Evolutionary conservation across 441 rosid genomes (phyloP), one percentile per base, ranked within the genome.

Genomic region (Metrosideros polymorpha): DNA sequence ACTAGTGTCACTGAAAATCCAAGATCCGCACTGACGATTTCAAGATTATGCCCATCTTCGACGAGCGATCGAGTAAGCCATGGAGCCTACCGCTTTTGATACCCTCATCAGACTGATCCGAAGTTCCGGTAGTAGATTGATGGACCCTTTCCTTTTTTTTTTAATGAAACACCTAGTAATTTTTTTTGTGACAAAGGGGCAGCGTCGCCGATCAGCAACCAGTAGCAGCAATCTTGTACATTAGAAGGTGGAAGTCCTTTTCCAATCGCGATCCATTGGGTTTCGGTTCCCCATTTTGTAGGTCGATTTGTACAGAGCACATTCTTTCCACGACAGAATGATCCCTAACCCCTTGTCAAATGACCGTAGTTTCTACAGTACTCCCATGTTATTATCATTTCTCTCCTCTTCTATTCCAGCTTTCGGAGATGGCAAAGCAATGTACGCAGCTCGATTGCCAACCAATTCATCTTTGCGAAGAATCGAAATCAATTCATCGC

Each of bases 1-100:
- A 90, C 89, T 97, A 87, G 94, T 93, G 83, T 89, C 99, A n/a
- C 90, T 97, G 86, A 97, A 93, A 90, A 86, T 85, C 75, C 91
- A 94, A 85, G 98, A 94, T 82, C 93, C 92, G 88, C 93, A 90
- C 84, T 94, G 91, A 91, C 90, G 29, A 86, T 19, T 51, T 12
- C 83, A 50, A 39, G 47, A 22, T 42, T 71, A 71, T 22, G 27
- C 47, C 77, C 79, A 39, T 10, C 47, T 71, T 22, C 17, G 0
- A 22, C n/a, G 1, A 22, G 15, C 10, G 79, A 22, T 71, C 6
- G 47, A 71, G 79, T 71, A 71, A 71, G n/a, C 79, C 47, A 12
- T 12, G 79, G 49, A 39, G 79, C 79, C 79, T 71, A 39, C 79
- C 14, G n/a, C 47, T 24, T 39, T 39, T 39, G 49, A 71, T 22